Evolutionary conservation across 1,284 basidiomycete species (phyloP).

Genomic region (Fomitopsis schrenkii): DNA sequence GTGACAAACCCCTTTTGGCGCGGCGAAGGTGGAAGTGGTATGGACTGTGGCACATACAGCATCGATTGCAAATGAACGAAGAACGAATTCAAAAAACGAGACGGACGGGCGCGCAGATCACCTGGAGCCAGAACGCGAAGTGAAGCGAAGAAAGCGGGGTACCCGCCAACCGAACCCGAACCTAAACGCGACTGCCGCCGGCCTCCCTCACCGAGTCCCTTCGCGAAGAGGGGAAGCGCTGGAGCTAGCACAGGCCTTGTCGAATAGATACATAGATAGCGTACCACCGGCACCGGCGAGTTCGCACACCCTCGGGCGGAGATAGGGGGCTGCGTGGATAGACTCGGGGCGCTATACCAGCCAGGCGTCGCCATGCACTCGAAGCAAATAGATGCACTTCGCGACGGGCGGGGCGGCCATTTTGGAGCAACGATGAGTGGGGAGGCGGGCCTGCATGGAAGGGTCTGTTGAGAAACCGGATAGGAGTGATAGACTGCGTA

Average conservation of each 20-base stretch:
- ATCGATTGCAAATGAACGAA: neutral
- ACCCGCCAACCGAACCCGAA: neutral
- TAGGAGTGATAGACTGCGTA: neutral
- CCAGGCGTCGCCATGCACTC: constrained; percentile 2
- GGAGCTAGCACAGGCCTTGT: neutral
- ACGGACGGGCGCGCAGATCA: neutral
- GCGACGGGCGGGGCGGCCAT: neutral
- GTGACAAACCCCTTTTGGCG: neutral
- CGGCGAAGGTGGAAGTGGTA: neutral
- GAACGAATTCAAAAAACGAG: neutral
- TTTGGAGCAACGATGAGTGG: neutral
- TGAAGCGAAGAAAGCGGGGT: neutral
- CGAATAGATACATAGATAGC: constrained; percentile 9
- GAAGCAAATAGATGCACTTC: constrained; percentile 4
- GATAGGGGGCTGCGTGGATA: neutral
- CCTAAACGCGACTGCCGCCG: neutral
- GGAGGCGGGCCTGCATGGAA: neutral
- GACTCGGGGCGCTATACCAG: neutral
- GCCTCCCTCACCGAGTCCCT: neutral
- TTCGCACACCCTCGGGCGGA: neutral
- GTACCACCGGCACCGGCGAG: neutral
- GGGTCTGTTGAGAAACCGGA: constrained; percentile 10
- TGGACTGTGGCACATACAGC: neutral
- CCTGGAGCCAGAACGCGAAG: neutral
- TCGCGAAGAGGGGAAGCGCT: neutral